These are phyloP conservation scores for Micractinium sp. DNA, from an alignment of 139 green algal genomes.

Conservation along the genomic window DNA sequence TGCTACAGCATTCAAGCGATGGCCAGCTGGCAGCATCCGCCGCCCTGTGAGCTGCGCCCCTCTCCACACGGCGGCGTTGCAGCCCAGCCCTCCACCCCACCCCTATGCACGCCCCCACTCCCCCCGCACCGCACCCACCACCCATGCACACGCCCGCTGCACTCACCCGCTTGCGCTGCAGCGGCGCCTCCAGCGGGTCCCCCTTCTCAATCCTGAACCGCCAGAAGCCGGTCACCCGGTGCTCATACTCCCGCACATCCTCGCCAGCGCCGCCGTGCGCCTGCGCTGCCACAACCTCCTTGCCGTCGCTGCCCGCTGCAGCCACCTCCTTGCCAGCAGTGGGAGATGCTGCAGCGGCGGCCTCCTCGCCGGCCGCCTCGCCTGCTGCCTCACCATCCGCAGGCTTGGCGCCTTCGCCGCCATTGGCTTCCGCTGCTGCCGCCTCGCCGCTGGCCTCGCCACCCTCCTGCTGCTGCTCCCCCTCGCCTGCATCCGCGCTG, in stretches of 20 bases:
- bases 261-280: neutral
- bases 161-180: constrained; percentile 59
- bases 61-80: too few species aligned
- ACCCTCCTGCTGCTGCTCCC: neutral
- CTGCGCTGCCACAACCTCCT: neutral
- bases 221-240: constrained; percentile 66
- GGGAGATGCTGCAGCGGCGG: neutral
- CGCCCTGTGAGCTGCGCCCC: neutral
- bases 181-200: constrained; percentile 67
- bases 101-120: neutral
- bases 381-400: neutral
- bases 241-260: constrained; percentile 16
- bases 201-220: constrained; percentile 51
- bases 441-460: neutral
- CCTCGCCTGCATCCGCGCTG: neutral
- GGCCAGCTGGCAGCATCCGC: neutral
- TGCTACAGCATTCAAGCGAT: neutral
- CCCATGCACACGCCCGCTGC: too few species aligned
- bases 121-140: neutral
- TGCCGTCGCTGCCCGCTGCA: neutral
- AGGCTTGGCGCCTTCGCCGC: neutral
- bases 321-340: neutral
- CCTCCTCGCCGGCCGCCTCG: neutral
- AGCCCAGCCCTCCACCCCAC: neutral
- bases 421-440: constrained; percentile 46